Conservation (phyloP, 768 basidiomycete genomes). For the Suillus subaureus region DNA sequence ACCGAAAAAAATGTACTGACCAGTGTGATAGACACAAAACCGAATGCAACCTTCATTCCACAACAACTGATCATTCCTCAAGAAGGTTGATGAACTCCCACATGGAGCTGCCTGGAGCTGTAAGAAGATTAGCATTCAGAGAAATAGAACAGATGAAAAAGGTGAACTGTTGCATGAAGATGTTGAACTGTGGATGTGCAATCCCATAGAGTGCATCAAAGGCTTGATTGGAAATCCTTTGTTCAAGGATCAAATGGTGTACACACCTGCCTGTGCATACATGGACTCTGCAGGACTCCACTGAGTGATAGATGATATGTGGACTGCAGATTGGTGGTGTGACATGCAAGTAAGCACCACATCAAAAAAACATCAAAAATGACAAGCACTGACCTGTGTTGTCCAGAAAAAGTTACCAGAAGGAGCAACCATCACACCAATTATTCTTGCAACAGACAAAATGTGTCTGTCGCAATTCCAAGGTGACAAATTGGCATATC, state of each 20-base stretch:
- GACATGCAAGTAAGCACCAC: constrained; percentile 18
- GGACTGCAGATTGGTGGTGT: constrained; percentile 30
- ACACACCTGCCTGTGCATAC: constrained; percentile 10
- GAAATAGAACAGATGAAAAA: constrained; percentile 19
- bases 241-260: constrained; percentile 11
- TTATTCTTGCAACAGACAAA: constrained; percentile 41
- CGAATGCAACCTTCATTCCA: constrained; percentile 23
- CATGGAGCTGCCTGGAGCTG: constrained; percentile 25
- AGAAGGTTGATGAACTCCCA: constrained; percentile 25
- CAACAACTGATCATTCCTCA: constrained; percentile 25
- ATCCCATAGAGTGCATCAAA: constrained; percentile 21
- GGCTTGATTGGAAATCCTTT: constrained; percentile 33
- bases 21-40: constrained; percentile 7
- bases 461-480: constrained; percentile 42
- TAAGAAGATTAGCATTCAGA: constrained; percentile 20
- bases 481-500: constrained; percentile 31
- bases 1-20: not conserved
- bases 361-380: not conserved
- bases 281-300: constrained; percentile 8
- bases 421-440: constrained; percentile 18
- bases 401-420: constrained; percentile 8
- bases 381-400: not conserved
- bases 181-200: constrained; percentile 31
- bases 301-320: constrained; percentile 21
- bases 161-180: constrained; percentile 14